phyloP scores from a whole-genome alignment of 768 basidiomycete species.

The Trametes punicea region DNA sequence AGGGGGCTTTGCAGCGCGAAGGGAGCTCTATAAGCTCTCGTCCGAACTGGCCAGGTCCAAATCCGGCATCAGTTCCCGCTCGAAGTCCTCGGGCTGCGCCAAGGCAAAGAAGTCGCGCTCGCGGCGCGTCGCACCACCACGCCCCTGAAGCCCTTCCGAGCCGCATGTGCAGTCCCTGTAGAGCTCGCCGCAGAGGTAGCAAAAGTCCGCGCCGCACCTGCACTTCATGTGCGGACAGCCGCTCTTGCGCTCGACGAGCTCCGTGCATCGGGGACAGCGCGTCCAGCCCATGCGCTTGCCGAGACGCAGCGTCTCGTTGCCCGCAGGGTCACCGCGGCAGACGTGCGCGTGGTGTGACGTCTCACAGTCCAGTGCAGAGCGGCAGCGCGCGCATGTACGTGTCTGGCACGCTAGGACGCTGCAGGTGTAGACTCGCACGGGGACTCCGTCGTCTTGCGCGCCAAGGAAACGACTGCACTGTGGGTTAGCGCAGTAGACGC shows the following conservation, averaged over 20 bases:
- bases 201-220: conserved; percentile 25
- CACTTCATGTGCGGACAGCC: conserved; percentile 34
- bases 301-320: conserved; percentile 14
- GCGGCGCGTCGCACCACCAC: not conserved
- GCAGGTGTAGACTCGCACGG: conserved; percentile 12
- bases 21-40: not conserved
- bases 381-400: conserved; percentile 23
- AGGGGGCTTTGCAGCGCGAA: no score
- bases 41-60: not conserved
- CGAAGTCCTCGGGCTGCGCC: not conserved
- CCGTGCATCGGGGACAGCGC: conserved; percentile 29
- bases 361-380: conserved; percentile 7
- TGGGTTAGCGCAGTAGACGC: conserved; percentile 30
- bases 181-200: conserved; percentile 19
- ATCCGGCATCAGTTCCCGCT: not conserved
- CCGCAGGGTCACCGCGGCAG: conserved; percentile 11
- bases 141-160: not conserved
- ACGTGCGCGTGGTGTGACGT: conserved; percentile 4
- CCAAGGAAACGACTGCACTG: conserved; percentile 30
- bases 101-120: not conserved
- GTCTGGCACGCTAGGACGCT: conserved; percentile 13
- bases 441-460: conserved; percentile 2
- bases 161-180: conserved; percentile 30
- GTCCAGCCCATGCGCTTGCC: conserved; percentile 23
- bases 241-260: conserved; percentile 26